These are phyloP conservation scores for Thalassiosira mediterranea DNA, from an alignment of 352 stramenopile genomes.

Conservation along the genomic window DNA sequence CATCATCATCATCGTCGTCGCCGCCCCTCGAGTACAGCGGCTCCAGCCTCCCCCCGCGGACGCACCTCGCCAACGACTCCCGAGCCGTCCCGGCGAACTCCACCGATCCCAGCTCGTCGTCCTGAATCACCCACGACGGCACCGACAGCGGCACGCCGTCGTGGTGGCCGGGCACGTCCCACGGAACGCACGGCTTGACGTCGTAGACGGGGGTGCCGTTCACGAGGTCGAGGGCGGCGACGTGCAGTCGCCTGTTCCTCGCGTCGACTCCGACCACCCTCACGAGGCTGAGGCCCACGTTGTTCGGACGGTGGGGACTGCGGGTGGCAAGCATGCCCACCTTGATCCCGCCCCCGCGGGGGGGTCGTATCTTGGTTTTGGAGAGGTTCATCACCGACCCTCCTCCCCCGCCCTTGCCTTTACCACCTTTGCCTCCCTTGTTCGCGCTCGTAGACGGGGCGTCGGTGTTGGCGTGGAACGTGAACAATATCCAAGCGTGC, in stretches of 20 bases:
- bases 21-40: slow-evolving; percentile 64
- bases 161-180: slow-evolving; percentile 71
- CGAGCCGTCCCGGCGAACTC: slow-evolving; percentile 54
- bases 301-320: slow-evolving; percentile 78
- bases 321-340: slow-evolving; percentile 73
- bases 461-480: slow-evolving; percentile 79
- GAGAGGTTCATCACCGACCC: slow-evolving; percentile 32
- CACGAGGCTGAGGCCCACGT: slow-evolving; percentile 56
- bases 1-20: slow-evolving; percentile 26
- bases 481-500: slow-evolving; percentile 79
- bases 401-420: background rate
- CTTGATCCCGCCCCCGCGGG: slow-evolving; percentile 65
- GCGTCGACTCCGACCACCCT: slow-evolving; percentile 64
- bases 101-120: slow-evolving; percentile 62
- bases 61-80: slow-evolving; percentile 29
- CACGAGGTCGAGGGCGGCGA: slow-evolving; percentile 74
- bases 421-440: too few relatives aligned
- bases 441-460: slow-evolving; percentile 8
- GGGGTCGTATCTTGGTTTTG: slow-evolving; percentile 77
- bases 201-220: slow-evolving; percentile 80
- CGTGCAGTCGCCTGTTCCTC: slow-evolving; percentile 55
- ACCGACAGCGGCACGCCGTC: slow-evolving; percentile 49
- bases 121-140: slow-evolving; percentile 66
- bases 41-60: slow-evolving; percentile 44
- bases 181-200: slow-evolving; percentile 78